These are phyloP conservation scores for Penicillium sp. DNA, from an alignment of 2,329 filamentous ascomycete species.

Conservation along the genomic window DNA sequence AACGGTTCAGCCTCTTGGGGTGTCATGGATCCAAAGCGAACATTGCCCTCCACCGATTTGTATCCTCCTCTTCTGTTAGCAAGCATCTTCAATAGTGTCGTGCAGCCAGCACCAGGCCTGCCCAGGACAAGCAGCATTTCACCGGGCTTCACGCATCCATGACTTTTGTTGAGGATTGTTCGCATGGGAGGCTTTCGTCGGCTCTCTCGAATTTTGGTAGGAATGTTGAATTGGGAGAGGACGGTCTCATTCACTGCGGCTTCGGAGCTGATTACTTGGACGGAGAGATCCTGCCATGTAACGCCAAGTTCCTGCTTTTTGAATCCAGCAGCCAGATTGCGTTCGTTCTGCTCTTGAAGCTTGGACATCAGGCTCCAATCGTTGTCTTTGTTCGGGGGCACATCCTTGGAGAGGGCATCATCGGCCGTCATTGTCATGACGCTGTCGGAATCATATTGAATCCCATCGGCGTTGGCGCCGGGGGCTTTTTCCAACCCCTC, in stretches of 20 bases:
- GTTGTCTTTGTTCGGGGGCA: conserved; percentile 28
- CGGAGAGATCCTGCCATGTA: conserved; percentile 62
- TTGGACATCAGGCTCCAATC: conserved; percentile 52
- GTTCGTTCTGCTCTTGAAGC: conserved; percentile 44
- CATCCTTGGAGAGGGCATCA: conserved; percentile 17
- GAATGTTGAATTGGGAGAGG: conserved; percentile 56
- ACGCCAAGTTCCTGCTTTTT: conserved; percentile 56
- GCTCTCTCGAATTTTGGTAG: conserved; percentile 52
- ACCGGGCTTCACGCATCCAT: conserved; percentile 67
- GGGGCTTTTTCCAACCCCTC: conserved; percentile 8
- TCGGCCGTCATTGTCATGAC: conserved; percentile 27
- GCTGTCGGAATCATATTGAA: conserved; percentile 29
- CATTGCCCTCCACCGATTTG: conserved; percentile 55
- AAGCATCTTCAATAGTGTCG: conserved; percentile 66
- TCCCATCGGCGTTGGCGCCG: conserved; percentile 11
- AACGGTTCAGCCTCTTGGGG: conserved; percentile 46
- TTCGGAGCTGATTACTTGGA: conserved; percentile 59
- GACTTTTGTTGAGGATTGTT: conserved; percentile 61
- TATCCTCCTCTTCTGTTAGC: conserved; percentile 62
- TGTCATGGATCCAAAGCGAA: conserved; percentile 52
- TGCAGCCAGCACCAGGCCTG: conserved; percentile 66
- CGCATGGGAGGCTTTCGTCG: conserved; percentile 56
- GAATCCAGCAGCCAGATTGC: conserved; percentile 47
- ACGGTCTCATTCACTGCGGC: conserved; percentile 65
- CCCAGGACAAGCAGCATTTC: conserved; percentile 70